These are phyloP conservation scores for Comarum palustre DNA, from an alignment of 306 rosid species.

Conservation along the genomic window DNA sequence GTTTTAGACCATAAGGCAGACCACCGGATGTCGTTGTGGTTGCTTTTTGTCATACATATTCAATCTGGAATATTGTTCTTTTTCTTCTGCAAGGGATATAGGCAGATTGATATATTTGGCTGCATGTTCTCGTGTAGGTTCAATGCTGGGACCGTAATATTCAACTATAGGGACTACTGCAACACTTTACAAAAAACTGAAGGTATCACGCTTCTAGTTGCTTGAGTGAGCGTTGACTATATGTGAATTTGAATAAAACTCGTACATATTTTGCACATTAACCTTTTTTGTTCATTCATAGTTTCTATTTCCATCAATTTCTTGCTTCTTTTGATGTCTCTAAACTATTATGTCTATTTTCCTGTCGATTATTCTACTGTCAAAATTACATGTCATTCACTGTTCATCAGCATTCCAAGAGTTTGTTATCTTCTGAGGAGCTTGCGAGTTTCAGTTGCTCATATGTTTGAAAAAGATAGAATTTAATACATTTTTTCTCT, in stretches of 20 bases:
- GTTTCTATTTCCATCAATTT: not conserved
- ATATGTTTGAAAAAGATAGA: not conserved
- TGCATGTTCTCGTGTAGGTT: slow-evolving; percentile 43
- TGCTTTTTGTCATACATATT: not conserved
- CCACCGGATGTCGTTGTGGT: not conserved
- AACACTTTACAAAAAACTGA: slow-evolving; percentile 74
- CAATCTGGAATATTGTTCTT: not conserved
- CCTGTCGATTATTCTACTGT: not conserved
- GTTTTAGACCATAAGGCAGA: not conserved
- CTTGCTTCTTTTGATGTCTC: not conserved
- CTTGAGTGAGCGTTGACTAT: not conserved
- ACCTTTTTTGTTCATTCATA: not conserved
- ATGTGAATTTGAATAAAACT: not conserved
- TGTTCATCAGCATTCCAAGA: not conserved
- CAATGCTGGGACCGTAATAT: slow-evolving; percentile 73
- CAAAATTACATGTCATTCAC: not conserved
- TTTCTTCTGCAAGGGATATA: not conserved
- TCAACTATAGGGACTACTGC: slow-evolving; percentile 85
- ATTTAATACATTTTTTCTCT: not conserved
- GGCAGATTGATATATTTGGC: slow-evolving; percentile 20
- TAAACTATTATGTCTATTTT: not conserved
- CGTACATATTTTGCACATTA: not conserved
- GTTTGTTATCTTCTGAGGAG: not conserved
- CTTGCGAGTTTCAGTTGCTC: not conserved
- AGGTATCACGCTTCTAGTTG: slow-evolving; percentile 47